A percentile compares a stretch with the other conserved stretches of the same genome.
These are phyloP conservation scores for Schizophyllum commune DNA, from an alignment of 1,284 basidiomycete genomes.

Conservation along the genomic window DNA sequence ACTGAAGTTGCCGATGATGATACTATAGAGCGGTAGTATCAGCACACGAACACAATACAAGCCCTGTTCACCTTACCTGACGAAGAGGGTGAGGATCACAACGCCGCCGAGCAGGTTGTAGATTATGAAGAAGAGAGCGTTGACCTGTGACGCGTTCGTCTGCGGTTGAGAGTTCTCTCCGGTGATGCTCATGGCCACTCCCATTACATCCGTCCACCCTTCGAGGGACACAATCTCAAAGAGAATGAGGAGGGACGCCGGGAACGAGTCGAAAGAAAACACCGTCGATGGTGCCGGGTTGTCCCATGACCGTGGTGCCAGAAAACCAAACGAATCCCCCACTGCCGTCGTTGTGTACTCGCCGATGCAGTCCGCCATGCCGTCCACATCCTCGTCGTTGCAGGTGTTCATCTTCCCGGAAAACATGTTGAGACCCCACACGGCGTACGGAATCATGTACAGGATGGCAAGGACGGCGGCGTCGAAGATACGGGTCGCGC, in stretches of 20 bases:
- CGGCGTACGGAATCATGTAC: slow-evolving; percentile 95
- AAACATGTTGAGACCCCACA: slow-evolving; percentile 97
- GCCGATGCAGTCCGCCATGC: slow-evolving; percentile 61
- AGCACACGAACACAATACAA: neutral
- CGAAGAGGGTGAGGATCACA: slow-evolving; percentile 83
- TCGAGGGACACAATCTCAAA: slow-evolving; percentile 97
- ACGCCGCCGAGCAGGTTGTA: slow-evolving; percentile 93
- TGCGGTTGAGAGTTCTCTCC: slow-evolving; percentile 65
- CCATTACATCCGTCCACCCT: slow-evolving; percentile 95
- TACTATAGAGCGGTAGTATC: slow-evolving; percentile 38
- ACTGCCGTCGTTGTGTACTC: slow-evolving; percentile 66
- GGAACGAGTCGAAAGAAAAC: slow-evolving; percentile 91
- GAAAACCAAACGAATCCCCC: slow-evolving; percentile 53
- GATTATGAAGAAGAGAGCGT: slow-evolving; percentile 89
- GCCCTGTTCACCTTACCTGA: slow-evolving; percentile 48
- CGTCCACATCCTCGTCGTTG: slow-evolving; percentile 63
- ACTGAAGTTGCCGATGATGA: slow-evolving; percentile 94
- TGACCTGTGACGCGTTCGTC: slow-evolving; percentile 66
- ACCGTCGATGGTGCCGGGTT: slow-evolving; percentile 80
- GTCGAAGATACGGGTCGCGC: slow-evolving; percentile 81
- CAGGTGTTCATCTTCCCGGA: slow-evolving; percentile 80
- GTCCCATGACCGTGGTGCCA: slow-evolving; percentile 83
- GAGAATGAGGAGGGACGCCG: slow-evolving; percentile 80
- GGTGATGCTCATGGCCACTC: slow-evolving; percentile 73
- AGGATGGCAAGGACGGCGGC: slow-evolving; percentile 90